These are phyloP conservation scores for Salix brachista DNA, from an alignment of 345 rosid genomes.

Conservation along the genomic window DNA sequence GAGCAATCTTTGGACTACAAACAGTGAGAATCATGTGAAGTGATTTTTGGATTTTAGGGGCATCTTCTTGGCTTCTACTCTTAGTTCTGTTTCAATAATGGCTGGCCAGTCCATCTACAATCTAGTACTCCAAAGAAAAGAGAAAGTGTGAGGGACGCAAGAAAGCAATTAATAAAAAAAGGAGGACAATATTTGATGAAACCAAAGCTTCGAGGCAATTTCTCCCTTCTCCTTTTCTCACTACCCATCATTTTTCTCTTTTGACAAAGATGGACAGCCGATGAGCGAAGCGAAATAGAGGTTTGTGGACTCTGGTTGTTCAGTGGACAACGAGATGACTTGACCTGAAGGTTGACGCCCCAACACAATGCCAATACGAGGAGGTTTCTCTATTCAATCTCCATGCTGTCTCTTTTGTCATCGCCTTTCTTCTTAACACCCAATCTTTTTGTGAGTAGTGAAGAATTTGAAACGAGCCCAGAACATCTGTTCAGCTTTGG, in stretches of 20 bases:
- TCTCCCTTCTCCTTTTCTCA: not conserved
- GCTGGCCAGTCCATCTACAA: not conserved
- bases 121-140: not conserved
- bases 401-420: no score
- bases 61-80: not conserved
- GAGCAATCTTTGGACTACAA: not conserved
- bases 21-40: not conserved
- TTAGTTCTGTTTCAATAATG: not conserved
- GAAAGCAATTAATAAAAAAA: not conserved
- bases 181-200: not conserved
- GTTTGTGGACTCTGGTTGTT: not conserved
- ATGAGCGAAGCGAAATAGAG: no score
- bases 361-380: not conserved
- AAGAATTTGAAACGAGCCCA: constrained; percentile 10
- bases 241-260: not conserved
- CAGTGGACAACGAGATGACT: not conserved
- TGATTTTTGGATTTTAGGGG: not conserved
- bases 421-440: not conserved
- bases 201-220: not conserved
- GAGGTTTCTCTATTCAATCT: not conserved
- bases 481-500: not conserved
- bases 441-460: not conserved
- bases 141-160: not conserved
- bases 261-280: not conserved
- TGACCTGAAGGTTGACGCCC: not conserved